Evolutionary conservation across 2,329 filamentous ascomycete genomes (phyloP), one percentile per base, ranked within the genome.

Genomic region (Nannizziopsis arthrosporioides): DNA sequence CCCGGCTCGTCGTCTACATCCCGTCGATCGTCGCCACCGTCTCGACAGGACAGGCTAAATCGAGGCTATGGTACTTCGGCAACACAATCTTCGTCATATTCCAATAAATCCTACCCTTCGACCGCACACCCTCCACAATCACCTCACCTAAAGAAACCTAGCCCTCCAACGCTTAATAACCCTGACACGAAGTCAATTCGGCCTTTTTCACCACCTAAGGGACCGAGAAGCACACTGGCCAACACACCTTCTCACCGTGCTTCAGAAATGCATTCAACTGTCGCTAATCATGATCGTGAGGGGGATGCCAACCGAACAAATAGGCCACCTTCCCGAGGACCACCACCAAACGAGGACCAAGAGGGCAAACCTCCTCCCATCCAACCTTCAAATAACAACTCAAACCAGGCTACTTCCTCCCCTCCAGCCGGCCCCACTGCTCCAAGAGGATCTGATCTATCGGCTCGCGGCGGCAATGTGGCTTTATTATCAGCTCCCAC

Each of bases 1-100:
- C 65, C 72, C 48, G 74, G 72, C 35, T 81, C 79, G 7, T 72
- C 65, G 15, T 63, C 71, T 15, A 78, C 75, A 27, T 82, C 79
- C 17, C 73, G 77, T 49, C 71, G 77, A 42, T 80, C 80, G 7
- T 82, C 80, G 5, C 80, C 80, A 12, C 74, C 68, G 75, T 55
- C 59, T 69, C 43, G 69, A 66, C 42, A 57, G 71, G 14, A 60
- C 67, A 35, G 50, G 18, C 15, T 43, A 15, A 34, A 15, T 44
- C 47, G 50, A 31, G 44, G 38, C 3, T 54, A 67, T 51, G 57
- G 62, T 14, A 54, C 62, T 48, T 55, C 59, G 19, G 66, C 59
- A 22, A 59, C 49, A 45, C 58, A 60, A 34, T 62, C 61, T 12
- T 59, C 60, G 10, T 19, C 49, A 40, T 42, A 46, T 41, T 37